Percentiles rank a stretch among this genome's conserved stretches.
Evolutionary conservation across 495 filamentous ascomycete species (phyloP).

Genomic region (Cairneyella variabilis): DNA sequence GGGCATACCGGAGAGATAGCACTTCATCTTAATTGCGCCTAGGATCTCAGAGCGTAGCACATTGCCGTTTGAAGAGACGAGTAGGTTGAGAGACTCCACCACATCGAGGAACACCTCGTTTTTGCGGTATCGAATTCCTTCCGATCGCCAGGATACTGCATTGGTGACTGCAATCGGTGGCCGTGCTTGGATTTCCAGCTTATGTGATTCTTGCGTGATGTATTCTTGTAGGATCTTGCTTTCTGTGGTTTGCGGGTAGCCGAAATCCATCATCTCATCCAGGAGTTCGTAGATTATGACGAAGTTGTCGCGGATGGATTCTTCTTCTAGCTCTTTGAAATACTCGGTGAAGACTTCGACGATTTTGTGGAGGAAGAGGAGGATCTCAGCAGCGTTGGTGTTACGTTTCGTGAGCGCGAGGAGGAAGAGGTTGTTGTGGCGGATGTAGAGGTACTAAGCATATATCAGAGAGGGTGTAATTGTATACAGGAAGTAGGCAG

Average conservation of each 20-base stretch:
- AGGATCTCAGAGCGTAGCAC: conserved; percentile 96
- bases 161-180: conserved; percentile 99
- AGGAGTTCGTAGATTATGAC: conserved; percentile 98
- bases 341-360: conserved; percentile 99
- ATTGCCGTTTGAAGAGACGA: conserved; percentile 92
- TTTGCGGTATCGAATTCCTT: conserved; percentile 98
- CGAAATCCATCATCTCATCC: conserved; percentile 99
- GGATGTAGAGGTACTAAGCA: conserved; percentile 93
- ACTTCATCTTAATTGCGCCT: conserved; percentile 99
- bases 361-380: conserved; percentile 96
- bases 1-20: conserved; percentile 98
- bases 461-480: conserved; percentile 2
- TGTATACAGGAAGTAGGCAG: conserved; percentile 26
- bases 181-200: conserved; percentile 95
- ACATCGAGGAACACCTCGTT: conserved; percentile 99
- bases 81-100: conserved; percentile 92
- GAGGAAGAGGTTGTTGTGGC: conserved; percentile 99
- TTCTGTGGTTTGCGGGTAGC: conserved; percentile 98
- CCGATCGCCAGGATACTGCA: conserved; percentile 94
- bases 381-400: conserved; percentile 96
- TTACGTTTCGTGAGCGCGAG: conserved; percentile 98
- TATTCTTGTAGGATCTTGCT: conserved; percentile 99
- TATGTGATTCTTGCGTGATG: conserved; percentile 99
- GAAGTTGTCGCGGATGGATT: conserved; percentile 99
- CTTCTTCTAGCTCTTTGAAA: conserved; percentile 99